Conservation (phyloP, 768 basidiomycete species). For the Termitomyces sp. region DNA sequence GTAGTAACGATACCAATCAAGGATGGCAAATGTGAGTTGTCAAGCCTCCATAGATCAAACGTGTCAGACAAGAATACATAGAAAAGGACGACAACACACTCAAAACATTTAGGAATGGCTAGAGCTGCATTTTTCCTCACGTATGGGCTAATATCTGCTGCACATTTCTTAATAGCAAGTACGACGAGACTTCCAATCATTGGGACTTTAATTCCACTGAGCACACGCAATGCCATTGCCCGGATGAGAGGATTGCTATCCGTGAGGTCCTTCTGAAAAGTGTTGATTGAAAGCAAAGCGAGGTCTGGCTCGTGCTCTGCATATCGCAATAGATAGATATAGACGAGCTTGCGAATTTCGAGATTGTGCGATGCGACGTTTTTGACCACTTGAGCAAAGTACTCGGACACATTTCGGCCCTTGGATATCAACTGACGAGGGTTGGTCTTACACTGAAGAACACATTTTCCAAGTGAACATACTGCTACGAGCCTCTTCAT, state of each 20-base stretch:
- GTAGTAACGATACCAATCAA: slow-evolving; percentile 64
- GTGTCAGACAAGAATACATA: neutral
- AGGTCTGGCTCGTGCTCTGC: slow-evolving; percentile 93
- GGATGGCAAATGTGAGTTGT: slow-evolving; percentile 62
- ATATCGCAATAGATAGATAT: slow-evolving; percentile 94
- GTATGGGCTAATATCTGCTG: slow-evolving; percentile 88
- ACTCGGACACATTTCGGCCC: slow-evolving; percentile 83
- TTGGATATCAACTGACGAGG: slow-evolving; percentile 81
- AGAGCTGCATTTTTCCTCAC: slow-evolving; percentile 91
- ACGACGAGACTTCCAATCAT: slow-evolving; percentile 84
- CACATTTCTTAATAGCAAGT: slow-evolving; percentile 88
- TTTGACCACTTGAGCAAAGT: slow-evolving; percentile 97
- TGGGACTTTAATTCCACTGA: slow-evolving; percentile 87
- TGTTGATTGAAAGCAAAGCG: slow-evolving; percentile 93
- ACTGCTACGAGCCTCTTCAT: slow-evolving; percentile 95
- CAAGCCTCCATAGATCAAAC: slow-evolving; percentile 46
- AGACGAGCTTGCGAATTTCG: slow-evolving; percentile 94
- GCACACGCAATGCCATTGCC: slow-evolving; percentile 91
- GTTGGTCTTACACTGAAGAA: neutral
- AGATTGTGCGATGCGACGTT: slow-evolving; percentile 91
- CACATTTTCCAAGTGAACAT: slow-evolving; percentile 23
- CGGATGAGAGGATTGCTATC: slow-evolving; percentile 92
- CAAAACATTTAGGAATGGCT: slow-evolving; percentile 81
- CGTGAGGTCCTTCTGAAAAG: slow-evolving; percentile 93
- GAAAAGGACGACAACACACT: slow-evolving; percentile 28